Evolutionary conservation across 805 yeast species (phyloP).

Genomic region (Yamadazyma sp.): DNA sequence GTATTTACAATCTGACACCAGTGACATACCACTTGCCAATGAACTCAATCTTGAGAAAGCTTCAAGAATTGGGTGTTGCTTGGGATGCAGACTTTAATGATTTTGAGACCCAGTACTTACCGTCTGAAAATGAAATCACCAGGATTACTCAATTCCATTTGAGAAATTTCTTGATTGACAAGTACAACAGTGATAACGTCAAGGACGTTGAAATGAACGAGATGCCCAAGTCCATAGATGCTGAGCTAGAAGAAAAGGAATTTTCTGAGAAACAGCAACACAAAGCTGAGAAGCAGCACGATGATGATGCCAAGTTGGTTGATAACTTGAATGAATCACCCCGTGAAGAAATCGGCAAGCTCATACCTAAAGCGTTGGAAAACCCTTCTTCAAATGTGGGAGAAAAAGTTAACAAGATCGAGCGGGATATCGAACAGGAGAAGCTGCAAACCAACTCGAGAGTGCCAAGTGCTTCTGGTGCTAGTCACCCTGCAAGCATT

Average conservation of each 20-base stretch:
- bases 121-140: slow-evolving; percentile 90
- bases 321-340: slow-evolving; percentile 17
- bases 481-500: background rate
- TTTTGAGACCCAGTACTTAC: slow-evolving; percentile 76
- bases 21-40: slow-evolving; percentile 69
- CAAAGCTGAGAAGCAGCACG: background rate
- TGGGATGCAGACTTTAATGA: slow-evolving; percentile 86
- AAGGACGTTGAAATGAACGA: slow-evolving; percentile 22
- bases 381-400: slow-evolving; percentile 17
- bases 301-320: slow-evolving; percentile 5
- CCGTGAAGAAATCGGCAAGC: slow-evolving; percentile 17
- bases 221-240: slow-evolving; percentile 13
- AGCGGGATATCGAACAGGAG: slow-evolving; percentile 22
- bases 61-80: slow-evolving; percentile 78
- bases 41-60: slow-evolving; percentile 64
- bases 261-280: background rate
- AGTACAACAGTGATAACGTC: slow-evolving; percentile 24
- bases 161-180: slow-evolving; percentile 67
- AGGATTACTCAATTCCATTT: slow-evolving; percentile 86
- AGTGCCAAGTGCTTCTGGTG: background rate
- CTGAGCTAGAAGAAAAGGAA: slow-evolving; percentile 4
- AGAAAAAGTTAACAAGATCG: slow-evolving; percentile 30
- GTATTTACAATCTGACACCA: slow-evolving; percentile 52
- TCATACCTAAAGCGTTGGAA: slow-evolving; percentile 24
- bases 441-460: slow-evolving; percentile 4